Evolutionary conservation across 345 rosid species (phyloP).

Genomic region (Geranium brycei): DNA sequence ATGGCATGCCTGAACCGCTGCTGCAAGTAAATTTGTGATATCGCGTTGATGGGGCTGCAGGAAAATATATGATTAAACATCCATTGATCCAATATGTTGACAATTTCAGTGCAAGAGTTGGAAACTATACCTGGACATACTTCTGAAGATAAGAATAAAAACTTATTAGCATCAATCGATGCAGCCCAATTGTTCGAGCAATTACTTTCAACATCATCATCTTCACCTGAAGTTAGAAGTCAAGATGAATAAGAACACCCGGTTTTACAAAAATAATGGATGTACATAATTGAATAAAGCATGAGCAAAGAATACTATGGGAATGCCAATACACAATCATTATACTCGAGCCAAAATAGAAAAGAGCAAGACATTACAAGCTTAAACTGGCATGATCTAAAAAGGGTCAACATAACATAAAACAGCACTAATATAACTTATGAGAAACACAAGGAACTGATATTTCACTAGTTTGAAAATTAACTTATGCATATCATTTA

Average conservation of each 20-base stretch:
- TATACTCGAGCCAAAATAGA: not conserved
- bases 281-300: no score
- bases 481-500: no score
- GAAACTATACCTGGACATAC: constrained; percentile 56
- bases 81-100: not conserved
- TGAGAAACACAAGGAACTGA: not conserved
- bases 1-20: constrained; percentile 94
- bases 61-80: constrained; percentile 1
- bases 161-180: constrained; percentile 58
- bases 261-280: not conserved
- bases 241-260: not conserved
- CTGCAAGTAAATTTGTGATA: constrained; percentile 81
- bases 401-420: no score
- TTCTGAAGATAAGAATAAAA: constrained; percentile 71
- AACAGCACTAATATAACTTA: not conserved
- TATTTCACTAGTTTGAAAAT: not conserved
- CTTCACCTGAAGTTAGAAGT: constrained; percentile 43
- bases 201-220: constrained; percentile 89
- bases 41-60: constrained; percentile 91
- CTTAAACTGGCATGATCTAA: not conserved
- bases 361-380: not conserved
- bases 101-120: constrained; percentile 7
- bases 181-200: constrained; percentile 86
- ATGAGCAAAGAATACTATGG: not conserved
- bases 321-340: not conserved